phyloP scores from a whole-genome alignment of 768 basidiomycete species.

The Fistulinella prunicolor region DNA sequence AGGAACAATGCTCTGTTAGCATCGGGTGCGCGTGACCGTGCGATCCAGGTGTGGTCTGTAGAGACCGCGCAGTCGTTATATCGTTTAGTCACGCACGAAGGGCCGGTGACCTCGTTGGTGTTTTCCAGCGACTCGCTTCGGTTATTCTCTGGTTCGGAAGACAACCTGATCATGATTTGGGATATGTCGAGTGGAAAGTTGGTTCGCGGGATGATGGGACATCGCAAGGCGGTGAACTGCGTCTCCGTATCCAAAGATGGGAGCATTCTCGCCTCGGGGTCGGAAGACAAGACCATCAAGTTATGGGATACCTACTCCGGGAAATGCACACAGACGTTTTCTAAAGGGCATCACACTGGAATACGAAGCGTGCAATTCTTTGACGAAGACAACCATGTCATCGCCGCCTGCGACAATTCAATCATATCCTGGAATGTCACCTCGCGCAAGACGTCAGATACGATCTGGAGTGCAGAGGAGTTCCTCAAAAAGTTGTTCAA shows the following conservation, averaged over 20 bases:
- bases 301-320: slow-evolving; percentile 23
- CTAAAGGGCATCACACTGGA: slow-evolving; percentile 11
- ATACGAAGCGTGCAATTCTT: slow-evolving; percentile 16
- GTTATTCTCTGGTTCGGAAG: slow-evolving; percentile 24
- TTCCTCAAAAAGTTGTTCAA: background rate
- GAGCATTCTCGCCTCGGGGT: slow-evolving; percentile 18
- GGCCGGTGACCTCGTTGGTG: slow-evolving; percentile 14
- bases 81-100: slow-evolving; percentile 14
- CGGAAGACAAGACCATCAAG: slow-evolving; percentile 23
- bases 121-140: slow-evolving; percentile 20
- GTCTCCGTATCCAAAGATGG: slow-evolving; percentile 22
- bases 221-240: slow-evolving; percentile 14
- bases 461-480: slow-evolving; percentile 4
- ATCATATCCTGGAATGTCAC: slow-evolving; percentile 10
- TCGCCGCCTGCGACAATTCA: slow-evolving; percentile 4
- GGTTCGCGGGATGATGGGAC: slow-evolving; percentile 20
- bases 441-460: slow-evolving; percentile 1
- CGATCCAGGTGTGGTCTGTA: slow-evolving; percentile 26
- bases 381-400: slow-evolving; percentile 8
- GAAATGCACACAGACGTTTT: slow-evolving; percentile 11
- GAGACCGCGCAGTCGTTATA: slow-evolving; percentile 11
- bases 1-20: slow-evolving; percentile 10
- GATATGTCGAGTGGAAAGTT: slow-evolving; percentile 14
- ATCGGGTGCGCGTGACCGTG: slow-evolving; percentile 17
- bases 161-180: slow-evolving; percentile 25